Evolutionary conservation across 2,329 filamentous ascomycete genomes (phyloP).

Genomic region (Verticillium nonalfalfae): DNA sequence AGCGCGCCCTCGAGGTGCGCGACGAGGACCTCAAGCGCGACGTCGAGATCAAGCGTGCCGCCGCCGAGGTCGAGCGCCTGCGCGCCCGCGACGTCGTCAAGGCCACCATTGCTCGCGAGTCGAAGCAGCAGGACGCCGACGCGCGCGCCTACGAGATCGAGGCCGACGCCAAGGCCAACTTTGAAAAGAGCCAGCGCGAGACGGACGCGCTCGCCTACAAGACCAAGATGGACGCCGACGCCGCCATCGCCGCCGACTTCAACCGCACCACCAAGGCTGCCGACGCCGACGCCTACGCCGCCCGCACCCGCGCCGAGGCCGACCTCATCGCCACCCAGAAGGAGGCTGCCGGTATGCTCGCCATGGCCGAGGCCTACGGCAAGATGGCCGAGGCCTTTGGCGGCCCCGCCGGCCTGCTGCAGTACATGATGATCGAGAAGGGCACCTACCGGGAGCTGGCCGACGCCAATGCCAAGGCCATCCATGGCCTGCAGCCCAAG

Average conservation of each 20-base stretch:
- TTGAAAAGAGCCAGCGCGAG: constrained; percentile 45
- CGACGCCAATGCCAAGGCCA: constrained; percentile 68
- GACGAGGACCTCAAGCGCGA: constrained; percentile 76
- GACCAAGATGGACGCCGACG: constrained; percentile 36
- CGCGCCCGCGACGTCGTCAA: constrained; percentile 73
- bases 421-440: constrained; percentile 84
- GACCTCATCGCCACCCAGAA: constrained; percentile 53
- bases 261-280: constrained; percentile 31
- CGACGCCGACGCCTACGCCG: constrained; percentile 42
- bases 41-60: constrained; percentile 71
- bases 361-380: constrained; percentile 76
- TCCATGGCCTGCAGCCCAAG: constrained; percentile 77
- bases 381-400: constrained; percentile 68
- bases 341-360: constrained; percentile 69
- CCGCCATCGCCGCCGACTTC: constrained; percentile 23
- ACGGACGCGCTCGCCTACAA: constrained; percentile 48
- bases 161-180: constrained; percentile 50
- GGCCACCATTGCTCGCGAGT: constrained; percentile 63
- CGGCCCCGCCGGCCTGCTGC: constrained; percentile 69
- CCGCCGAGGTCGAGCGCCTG: constrained; percentile 74
- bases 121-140: constrained; percentile 63
- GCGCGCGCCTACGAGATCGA: constrained; percentile 57
- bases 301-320: constrained; percentile 38
- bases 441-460: constrained; percentile 73
- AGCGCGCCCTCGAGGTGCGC: constrained; percentile 64